Evolutionary conservation across 257 asterid species (phyloP).

Genomic region (Asclepias syriaca): DNA sequence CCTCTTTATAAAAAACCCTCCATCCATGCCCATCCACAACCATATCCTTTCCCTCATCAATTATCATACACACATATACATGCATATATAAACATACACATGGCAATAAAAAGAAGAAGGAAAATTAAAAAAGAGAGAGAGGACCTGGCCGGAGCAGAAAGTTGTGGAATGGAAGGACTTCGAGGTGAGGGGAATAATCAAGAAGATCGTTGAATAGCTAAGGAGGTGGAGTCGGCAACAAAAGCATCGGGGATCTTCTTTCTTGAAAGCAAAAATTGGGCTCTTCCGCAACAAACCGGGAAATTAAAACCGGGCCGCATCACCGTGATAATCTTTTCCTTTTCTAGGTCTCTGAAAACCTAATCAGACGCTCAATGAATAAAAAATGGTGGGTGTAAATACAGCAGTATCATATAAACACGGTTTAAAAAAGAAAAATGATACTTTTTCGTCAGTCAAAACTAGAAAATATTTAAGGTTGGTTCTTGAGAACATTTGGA

Average conservation of each 20-base stretch:
- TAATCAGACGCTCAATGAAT: background rate
- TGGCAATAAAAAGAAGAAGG: too few relatives aligned
- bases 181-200: background rate
- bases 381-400: background rate
- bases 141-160: conserved; percentile 12
- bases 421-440: too few relatives aligned
- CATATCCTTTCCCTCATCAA: background rate
- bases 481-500: too few relatives aligned
- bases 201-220: background rate
- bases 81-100: background rate
- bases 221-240: background rate
- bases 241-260: background rate
- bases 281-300: background rate
- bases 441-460: too few relatives aligned
- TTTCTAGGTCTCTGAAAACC: background rate
- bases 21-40: background rate
- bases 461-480: too few relatives aligned
- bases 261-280: background rate
- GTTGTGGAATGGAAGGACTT: background rate
- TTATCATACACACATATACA: background rate
- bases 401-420: too few relatives aligned
- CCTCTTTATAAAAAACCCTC: background rate
- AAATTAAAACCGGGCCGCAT: background rate
- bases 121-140: background rate
- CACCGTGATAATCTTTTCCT: too few relatives aligned